These are phyloP conservation scores for Tirmania nivea DNA, from an alignment of 495 filamentous ascomycete species.

Conservation along the genomic window DNA sequence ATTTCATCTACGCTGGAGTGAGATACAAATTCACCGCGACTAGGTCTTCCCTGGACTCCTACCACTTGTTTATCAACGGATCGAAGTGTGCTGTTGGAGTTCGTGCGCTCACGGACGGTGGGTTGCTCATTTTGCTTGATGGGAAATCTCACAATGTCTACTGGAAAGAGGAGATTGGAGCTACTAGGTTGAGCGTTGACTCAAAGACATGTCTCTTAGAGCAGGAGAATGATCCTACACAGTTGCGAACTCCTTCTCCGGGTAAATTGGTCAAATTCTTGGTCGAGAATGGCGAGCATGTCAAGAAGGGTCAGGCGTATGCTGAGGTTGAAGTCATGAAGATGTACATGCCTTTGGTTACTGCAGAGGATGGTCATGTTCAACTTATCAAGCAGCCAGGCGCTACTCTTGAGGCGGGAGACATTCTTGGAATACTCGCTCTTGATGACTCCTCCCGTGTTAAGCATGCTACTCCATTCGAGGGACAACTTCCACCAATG, in stretches of 20 bases:
- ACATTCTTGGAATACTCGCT: conserved; percentile 93
- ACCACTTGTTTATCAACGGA: conserved; percentile 97
- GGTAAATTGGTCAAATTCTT: conserved; percentile 98
- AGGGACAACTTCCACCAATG: conserved; percentile 71
- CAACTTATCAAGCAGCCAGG: conserved; percentile 98
- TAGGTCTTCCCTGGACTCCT: conserved; percentile 77
- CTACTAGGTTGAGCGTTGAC: conserved; percentile 87
- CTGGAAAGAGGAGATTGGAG: conserved; percentile 96
- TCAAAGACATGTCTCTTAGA: conserved; percentile 94
- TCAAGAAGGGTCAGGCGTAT: conserved; percentile 79
- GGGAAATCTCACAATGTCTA: conserved; percentile 95
- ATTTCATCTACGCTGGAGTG: conserved; percentile 94
- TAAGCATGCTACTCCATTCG: conserved; percentile 92
- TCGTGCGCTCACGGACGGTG: conserved; percentile 78
- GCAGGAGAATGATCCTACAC: conserved; percentile 97
- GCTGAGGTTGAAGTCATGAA: conserved; percentile 99
- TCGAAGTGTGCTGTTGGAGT: conserved; percentile 91
- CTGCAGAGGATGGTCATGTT: conserved; percentile 92
- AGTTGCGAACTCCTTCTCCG: conserved; percentile 81
- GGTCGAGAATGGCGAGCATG: conserved; percentile 88
- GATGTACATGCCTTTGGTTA: conserved; percentile 98
- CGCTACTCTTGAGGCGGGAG: conserved; percentile 89
- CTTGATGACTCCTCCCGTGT: conserved; percentile 91
- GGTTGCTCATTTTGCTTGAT: conserved; percentile 70
- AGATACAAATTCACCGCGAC: conserved; percentile 98